phyloP scores from a whole-genome alignment of 2,329 filamentous ascomycete genomes.

The Blastomyces emzantsi region DNA sequence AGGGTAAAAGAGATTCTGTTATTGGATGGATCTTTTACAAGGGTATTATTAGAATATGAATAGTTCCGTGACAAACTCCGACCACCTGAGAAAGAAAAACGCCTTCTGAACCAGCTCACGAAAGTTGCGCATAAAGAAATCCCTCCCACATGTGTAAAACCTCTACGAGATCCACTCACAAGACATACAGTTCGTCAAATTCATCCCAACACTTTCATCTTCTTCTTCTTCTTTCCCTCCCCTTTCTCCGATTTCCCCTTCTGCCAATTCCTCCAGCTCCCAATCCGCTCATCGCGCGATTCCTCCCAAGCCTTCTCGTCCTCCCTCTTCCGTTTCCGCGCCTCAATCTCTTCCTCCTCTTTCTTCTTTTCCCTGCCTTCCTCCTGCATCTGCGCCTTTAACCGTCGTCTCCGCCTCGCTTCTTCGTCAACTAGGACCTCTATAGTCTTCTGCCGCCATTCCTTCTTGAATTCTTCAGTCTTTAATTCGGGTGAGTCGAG shows the following conservation, averaged over 20 bases:
- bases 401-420: conserved; percentile 68
- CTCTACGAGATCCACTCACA: background rate
- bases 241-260: conserved; percentile 51
- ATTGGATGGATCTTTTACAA: background rate
- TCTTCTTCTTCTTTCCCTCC: conserved; percentile 47
- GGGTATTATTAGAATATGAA: conserved; percentile 1
- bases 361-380: conserved; percentile 82
- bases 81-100: background rate
- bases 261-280: conserved; percentile 87
- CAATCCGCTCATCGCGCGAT: conserved; percentile 81
- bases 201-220: conserved; percentile 42
- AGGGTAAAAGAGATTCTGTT: background rate
- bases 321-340: conserved; percentile 75
- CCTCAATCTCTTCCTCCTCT: conserved; percentile 74
- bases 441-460: conserved; percentile 86
- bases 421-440: conserved; percentile 91
- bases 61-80: conserved; percentile 3
- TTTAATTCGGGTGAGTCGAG: conserved; percentile 75
- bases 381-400: conserved; percentile 93
- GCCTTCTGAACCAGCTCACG: background rate
- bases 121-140: background rate
- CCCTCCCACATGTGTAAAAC: no score
- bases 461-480: conserved; percentile 68
- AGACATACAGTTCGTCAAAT: background rate
- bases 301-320: conserved; percentile 95